phyloP scores from a whole-genome alignment of 495 filamentous ascomycete species.

The Hypoxylon intermedium region DNA sequence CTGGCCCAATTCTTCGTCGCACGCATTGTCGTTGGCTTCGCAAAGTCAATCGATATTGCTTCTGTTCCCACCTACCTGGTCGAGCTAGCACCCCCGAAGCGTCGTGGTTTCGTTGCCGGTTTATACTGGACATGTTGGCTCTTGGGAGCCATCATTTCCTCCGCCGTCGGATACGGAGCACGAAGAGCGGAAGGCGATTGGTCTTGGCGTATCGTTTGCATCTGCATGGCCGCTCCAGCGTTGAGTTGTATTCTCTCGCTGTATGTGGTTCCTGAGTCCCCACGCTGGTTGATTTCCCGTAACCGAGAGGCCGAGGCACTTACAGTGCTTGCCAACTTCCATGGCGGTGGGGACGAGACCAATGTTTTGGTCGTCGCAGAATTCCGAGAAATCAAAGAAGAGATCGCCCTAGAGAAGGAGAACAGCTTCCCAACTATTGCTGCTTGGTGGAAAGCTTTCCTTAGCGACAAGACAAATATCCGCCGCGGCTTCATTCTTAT shows the following conservation, averaged over 20 bases:
- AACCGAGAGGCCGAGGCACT: constrained; percentile 57
- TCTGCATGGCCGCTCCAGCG: constrained; percentile 15
- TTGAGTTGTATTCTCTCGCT: constrained; percentile 31
- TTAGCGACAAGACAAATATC: constrained; percentile 3
- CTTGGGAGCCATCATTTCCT: constrained; percentile 6
- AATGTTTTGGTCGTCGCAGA: constrained; percentile 40
- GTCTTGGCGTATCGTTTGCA: constrained; percentile 8
- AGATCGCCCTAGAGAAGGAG: constrained; percentile 34
- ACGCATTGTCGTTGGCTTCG: constrained; percentile 11
- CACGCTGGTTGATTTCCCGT: constrained; percentile 64
- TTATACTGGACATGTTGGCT: constrained; percentile 17
- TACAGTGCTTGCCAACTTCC: constrained; percentile 57
- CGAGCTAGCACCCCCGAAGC: constrained; percentile 26
- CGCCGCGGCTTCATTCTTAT: constrained; percentile 1
- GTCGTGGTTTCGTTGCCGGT: constrained; percentile 14
- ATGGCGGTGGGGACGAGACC: constrained; percentile 51
- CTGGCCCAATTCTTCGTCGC: constrained; percentile 11
- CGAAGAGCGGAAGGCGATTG: constrained; percentile 1
- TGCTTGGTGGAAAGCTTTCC: constrained; percentile 6
- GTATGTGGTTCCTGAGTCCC: constrained; percentile 61
- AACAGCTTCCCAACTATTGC: constrained; percentile 1
- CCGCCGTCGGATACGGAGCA: constrained; percentile 4
- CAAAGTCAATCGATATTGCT: constrained; percentile 6
- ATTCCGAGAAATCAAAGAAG: constrained; percentile 40
- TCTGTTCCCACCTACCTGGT: constrained; percentile 20